Conservation (phyloP, 768 basidiomycete genomes). For the Amanita pallidorosea region DNA sequence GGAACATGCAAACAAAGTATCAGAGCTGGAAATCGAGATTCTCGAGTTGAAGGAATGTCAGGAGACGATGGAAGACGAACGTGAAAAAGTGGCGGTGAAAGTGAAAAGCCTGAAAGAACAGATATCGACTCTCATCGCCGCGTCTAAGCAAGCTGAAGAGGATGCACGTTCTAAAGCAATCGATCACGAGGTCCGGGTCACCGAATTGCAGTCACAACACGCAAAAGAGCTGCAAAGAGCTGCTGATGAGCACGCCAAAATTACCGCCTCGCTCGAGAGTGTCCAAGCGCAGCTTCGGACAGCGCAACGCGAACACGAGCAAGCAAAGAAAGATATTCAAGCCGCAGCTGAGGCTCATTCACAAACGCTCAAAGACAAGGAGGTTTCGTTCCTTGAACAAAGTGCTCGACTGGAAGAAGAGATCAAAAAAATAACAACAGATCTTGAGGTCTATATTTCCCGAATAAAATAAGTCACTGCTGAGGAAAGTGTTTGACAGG, state of each 20-base stretch:
- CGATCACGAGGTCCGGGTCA: slow-evolving; percentile 27
- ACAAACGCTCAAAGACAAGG: slow-evolving; percentile 39
- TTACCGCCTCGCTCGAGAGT: slow-evolving; percentile 31
- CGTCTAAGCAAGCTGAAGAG: slow-evolving; percentile 36
- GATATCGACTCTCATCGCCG: slow-evolving; percentile 33
- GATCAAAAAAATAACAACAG: slow-evolving; percentile 41
- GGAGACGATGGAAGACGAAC: slow-evolving; percentile 54
- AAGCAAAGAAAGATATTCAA: slow-evolving; percentile 31
- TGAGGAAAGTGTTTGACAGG: slow-evolving; percentile 24
- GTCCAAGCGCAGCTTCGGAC: slow-evolving; percentile 37
- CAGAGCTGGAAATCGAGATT: slow-evolving; percentile 75
- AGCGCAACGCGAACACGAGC: slow-evolving; percentile 36
- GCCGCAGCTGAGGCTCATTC: slow-evolving; percentile 37
- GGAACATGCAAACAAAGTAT: slow-evolving; percentile 59
- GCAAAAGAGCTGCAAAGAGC: slow-evolving; percentile 34
- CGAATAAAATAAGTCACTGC: neutral
- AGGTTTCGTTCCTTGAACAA: slow-evolving; percentile 35
- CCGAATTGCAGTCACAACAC: slow-evolving; percentile 31
- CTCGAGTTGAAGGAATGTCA: slow-evolving; percentile 65
- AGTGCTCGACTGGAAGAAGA: slow-evolving; percentile 44
- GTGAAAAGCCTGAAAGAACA: slow-evolving; percentile 46
- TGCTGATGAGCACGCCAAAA: slow-evolving; percentile 30
- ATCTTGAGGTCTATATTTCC: slow-evolving; percentile 46
- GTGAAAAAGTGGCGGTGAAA: slow-evolving; percentile 29
- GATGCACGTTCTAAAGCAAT: slow-evolving; percentile 37